Base-by-base conservation (phyloP, 768 basidiomycete species). In the Leccinum imitatum region DNA sequence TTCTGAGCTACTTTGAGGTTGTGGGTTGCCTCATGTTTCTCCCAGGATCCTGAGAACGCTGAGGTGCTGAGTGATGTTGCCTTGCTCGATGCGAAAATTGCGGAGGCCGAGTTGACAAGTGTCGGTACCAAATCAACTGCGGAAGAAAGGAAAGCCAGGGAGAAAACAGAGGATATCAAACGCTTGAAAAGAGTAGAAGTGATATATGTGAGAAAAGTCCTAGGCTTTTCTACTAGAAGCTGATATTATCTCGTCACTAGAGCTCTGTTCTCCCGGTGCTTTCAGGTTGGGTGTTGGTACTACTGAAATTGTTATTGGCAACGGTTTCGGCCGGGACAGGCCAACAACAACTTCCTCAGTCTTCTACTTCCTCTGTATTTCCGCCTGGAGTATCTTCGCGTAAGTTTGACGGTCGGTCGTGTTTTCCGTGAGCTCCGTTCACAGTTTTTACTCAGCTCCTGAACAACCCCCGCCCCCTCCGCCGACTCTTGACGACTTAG, bases 221-320 rank as follows among this genome's bases (percentile, higher is more conserved):
- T 35, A 7, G 10, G 25, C 23, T 3, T 58, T 48, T 11, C 8
- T 30, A 10, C 50, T 21, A 3, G 21, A 53, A 15, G 21, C 46
- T 59, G 6, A 66, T 48, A 19, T 54, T 19, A 50, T 55, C 50
- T 52, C 56, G 27, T 52, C 52, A 57, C 25, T 71, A 98, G 96
- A 87, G 87, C 67, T 81, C 89, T 13, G 87, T 91, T 17, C 80
- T 98, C 31, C 91, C 95, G 3, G 85, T 89, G 2, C 75, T 98
- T 48, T 90, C 91, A 21, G 90, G 88, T 47, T 94, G 93, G 85
- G 95, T 98, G 3, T 82, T 98, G 10, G 95, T 98, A 7, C 76
- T 99, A 27, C 80, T 99, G 60, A 98, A 98, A 73, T 79, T 98
- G 13, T 77, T 99, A 14, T 77, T 99, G 52, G 95, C 95, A 2